Percentiles rank a stretch among this genome's conserved stretches.
Conservation (phyloP, 495 filamentous ascomycete species). For the Paragyromitra xinjiangensis region DNA sequence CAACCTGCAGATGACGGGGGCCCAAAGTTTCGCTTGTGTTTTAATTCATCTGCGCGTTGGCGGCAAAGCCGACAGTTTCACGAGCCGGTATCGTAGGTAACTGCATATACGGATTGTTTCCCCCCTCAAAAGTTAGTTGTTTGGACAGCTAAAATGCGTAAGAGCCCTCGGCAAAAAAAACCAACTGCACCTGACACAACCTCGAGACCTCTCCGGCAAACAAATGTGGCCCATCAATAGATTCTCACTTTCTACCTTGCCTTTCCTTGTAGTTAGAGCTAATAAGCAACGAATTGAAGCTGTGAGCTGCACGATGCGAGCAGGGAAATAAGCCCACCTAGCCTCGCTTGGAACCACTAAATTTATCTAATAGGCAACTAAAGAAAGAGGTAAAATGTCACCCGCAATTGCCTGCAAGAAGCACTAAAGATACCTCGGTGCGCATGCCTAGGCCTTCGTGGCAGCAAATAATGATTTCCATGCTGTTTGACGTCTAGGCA, state of each 20-base stretch:
- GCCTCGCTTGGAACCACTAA: neutral
- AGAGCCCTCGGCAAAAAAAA: neutral
- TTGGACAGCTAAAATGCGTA: neutral
- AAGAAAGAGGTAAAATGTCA: neutral
- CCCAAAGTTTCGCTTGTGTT: conserved; percentile 24
- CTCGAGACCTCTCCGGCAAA: neutral
- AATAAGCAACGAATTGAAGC: neutral
- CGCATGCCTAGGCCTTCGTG: too few relatives aligned
- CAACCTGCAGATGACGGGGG: conserved; percentile 15
- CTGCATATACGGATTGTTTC: neutral
- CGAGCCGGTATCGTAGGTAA: neutral
- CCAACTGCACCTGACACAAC: neutral
- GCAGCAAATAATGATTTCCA: too few relatives aligned
- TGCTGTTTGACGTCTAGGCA: too few relatives aligned
- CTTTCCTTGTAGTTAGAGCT: neutral
- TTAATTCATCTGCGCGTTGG: conserved; percentile 17
- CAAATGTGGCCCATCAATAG: neutral
- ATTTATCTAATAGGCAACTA: neutral
- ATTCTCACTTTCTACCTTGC: neutral
- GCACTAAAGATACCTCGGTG: neutral
- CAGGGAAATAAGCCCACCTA: neutral
- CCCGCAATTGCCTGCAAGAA: neutral
- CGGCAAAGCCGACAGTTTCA: neutral
- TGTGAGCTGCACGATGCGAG: neutral
- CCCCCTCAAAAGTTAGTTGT: neutral